These are phyloP conservation scores for Trichoderma atrobrunneum DNA, from an alignment of 2,329 filamentous ascomycete genomes.

Conservation along the genomic window DNA sequence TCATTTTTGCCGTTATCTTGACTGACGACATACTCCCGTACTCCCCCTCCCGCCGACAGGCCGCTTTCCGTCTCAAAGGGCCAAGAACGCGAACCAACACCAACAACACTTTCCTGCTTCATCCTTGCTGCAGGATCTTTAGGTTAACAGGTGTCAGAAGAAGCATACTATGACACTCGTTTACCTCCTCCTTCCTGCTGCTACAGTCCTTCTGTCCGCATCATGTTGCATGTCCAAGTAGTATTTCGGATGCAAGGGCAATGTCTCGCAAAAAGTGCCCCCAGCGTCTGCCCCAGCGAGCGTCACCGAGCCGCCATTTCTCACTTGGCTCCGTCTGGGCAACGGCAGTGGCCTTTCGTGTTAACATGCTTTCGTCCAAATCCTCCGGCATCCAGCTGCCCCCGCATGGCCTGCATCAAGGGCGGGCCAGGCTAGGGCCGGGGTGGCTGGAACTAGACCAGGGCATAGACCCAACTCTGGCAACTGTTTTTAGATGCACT, in stretches of 20 bases:
- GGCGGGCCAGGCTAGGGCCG: conserved; percentile 1
- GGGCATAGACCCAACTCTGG: not conserved
- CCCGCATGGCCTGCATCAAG: conserved; percentile 4
- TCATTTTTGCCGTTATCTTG: not conserved
- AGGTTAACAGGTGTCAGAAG: not conserved
- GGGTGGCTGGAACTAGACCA: conserved; percentile 4
- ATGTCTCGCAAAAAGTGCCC: not conserved
- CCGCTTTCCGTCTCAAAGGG: not conserved
- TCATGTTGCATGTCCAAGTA: not conserved
- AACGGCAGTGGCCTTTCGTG: not conserved
- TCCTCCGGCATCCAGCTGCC: conserved; percentile 7
- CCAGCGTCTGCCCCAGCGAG: not conserved
- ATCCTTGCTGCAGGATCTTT: not conserved
- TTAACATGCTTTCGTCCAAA: not conserved
- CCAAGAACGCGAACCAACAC: not conserved
- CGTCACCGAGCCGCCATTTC: not conserved
- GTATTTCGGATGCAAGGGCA: not conserved
- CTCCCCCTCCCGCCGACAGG: not conserved
- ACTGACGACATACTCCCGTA: not conserved
- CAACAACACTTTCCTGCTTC: not conserved
- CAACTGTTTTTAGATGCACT: conserved; percentile 12
- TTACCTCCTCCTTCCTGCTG: not conserved
- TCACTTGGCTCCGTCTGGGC: not conserved
- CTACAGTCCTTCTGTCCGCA: not conserved
- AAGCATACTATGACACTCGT: not conserved